Evolutionary conservation across 2,329 filamentous ascomycete species (phyloP), one percentile per base, ranked within the genome.

Genomic region (Exophiala calicioides): DNA sequence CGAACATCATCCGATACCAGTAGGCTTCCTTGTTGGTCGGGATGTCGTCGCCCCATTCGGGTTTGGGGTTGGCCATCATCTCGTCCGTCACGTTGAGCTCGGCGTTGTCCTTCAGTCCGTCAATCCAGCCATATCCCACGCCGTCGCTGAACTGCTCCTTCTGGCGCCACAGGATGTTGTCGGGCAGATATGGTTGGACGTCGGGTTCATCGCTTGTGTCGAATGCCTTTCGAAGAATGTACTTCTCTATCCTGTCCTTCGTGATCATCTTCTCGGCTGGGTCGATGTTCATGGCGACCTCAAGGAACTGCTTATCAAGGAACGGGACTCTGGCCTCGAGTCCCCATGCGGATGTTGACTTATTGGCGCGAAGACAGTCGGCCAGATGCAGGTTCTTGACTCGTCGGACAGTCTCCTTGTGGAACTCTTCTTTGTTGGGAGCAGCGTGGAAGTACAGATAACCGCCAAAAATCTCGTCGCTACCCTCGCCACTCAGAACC

Each of bases 131-230:
- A 74, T 98, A 98, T 47, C 93, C 93, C 47, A 98, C 93, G 67
- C 93, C 94, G 63, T 98, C 94, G 49, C 86, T 94, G 77, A 98
- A 98, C 74, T 98, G 93, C 76, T 98, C 93, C 82, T 98, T 98
- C 73, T 98, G 94, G 66, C 94, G 81, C 87, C 89, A 98, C 46
- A 98, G 83, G 60, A 98, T 98, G 68, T 90, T 83, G 13, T 95
- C 85, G 5, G 94, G 93, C n/a, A 98, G 82, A 74, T 97, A 98
- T 7, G 93, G 84, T 59, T 86, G 73, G 37, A 78, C 80, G 36
- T 78, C 83, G 12, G 90, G 89, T 71, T 95, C 87, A 64, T 91
- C 89, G 36, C 80, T 81, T 21, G 90, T 95, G 72, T 98, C 93
- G 66, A 98, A 98, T 2, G 93, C 94, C 73, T 96, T 96, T 65